Conservation (phyloP, 345 rosid genomes). For the Lumnitzera littorea region DNA sequence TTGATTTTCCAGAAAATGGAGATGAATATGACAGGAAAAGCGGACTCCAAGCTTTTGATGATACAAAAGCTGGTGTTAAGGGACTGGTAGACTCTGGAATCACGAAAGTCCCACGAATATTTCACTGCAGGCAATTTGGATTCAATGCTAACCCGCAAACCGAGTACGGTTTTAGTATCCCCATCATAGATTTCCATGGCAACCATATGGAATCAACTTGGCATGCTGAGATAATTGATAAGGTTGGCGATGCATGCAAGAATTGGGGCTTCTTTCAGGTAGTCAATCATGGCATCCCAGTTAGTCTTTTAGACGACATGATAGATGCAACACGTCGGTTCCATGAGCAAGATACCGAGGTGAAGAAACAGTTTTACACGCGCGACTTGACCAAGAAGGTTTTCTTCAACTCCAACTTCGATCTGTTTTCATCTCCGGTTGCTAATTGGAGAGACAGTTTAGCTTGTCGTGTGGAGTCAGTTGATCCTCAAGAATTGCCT, state of each 20-base stretch:
- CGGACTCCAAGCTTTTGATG: slow-evolving; percentile 9
- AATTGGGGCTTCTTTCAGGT: slow-evolving; percentile 17
- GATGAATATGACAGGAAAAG: slow-evolving; percentile 4
- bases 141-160: neutral
- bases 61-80: slow-evolving; percentile 4
- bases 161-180: neutral
- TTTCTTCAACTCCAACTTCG: slow-evolving; percentile 6
- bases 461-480: slow-evolving; percentile 3
- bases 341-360: slow-evolving; percentile 11
- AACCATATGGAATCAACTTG: neutral
- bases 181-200: slow-evolving; percentile 2
- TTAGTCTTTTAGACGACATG: slow-evolving; percentile 3
- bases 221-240: neutral
- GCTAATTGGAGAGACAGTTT: no score
- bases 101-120: slow-evolving; percentile 6
- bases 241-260: slow-evolving; percentile 3
- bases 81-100: slow-evolving; percentile 9
- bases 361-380: slow-evolving; percentile 12
- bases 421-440: slow-evolving; percentile 5
- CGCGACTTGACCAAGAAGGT: slow-evolving; percentile 5
- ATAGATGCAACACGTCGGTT: slow-evolving; percentile 8
- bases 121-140: neutral
- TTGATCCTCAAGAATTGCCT: no score
- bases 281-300: slow-evolving; percentile 14
- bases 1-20: neutral